Percentiles rank a stretch among this genome's conserved stretches.
phyloP scores from a whole-genome alignment of 2,329 filamentous ascomycete species.

The Exophiala dermatitidis region DNA sequence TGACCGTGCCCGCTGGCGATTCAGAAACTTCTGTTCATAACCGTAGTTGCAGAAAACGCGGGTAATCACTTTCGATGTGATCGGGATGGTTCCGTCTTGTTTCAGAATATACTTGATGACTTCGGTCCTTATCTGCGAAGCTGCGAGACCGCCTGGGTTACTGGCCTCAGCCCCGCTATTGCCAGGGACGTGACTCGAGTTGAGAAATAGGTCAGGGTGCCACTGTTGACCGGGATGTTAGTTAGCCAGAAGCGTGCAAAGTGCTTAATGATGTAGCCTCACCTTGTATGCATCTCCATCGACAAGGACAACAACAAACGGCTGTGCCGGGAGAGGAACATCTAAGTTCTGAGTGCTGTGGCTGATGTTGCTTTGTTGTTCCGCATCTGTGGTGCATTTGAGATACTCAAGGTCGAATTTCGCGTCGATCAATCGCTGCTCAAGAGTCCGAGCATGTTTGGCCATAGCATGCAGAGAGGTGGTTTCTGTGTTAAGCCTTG shows the following conservation, averaged over 20 bases:
- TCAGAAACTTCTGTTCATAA: background rate
- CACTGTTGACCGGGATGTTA: slow-evolving; percentile 6
- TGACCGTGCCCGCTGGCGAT: background rate
- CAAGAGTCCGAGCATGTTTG: slow-evolving; percentile 7
- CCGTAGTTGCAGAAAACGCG: slow-evolving; percentile 21
- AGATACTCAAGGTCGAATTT: slow-evolving; percentile 22
- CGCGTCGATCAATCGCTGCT: slow-evolving; percentile 10
- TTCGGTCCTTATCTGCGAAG: slow-evolving; percentile 19
- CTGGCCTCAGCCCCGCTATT: background rate
- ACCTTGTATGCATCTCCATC: slow-evolving; percentile 26
- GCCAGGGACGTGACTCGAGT: background rate
- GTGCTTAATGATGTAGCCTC: background rate
- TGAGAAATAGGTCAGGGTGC: slow-evolving; percentile 8
- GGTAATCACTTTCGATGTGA: slow-evolving; percentile 17
- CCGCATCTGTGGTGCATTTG: slow-evolving; percentile 10
- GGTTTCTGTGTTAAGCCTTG: slow-evolving; percentile 12
- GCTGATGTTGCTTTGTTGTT: background rate
- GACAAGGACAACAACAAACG: slow-evolving; percentile 25
- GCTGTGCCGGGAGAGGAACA: slow-evolving; percentile 13
- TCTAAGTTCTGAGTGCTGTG: background rate
- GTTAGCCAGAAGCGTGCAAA: background rate
- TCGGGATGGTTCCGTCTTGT: slow-evolving; percentile 15
- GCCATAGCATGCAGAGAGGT: slow-evolving; percentile 10
- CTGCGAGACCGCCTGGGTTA: slow-evolving; percentile 18
- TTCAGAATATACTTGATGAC: slow-evolving; percentile 21